Percentiles rank a stretch among this genome's conserved stretches.
These are phyloP conservation scores for Backusella tarrabulga DNA, from an alignment of 192 early-diverging fungal genomes.

Conservation along the genomic window DNA sequence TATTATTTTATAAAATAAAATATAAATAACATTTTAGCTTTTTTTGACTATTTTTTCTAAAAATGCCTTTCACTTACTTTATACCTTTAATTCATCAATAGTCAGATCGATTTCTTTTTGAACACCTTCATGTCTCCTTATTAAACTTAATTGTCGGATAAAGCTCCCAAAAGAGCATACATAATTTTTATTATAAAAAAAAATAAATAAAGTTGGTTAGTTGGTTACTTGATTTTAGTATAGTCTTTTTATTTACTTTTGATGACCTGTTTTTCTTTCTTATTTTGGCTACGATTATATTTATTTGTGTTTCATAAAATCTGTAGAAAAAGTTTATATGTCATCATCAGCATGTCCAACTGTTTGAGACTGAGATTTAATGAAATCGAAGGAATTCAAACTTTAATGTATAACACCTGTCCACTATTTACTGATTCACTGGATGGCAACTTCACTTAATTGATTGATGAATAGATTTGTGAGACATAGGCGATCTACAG, in stretches of 20 bases:
- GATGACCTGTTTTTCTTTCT: neutral
- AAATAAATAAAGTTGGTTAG: neutral
- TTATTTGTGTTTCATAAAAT: slow-evolving; percentile 3
- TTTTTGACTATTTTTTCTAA: neutral
- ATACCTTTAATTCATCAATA: neutral
- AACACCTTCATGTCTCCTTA: neutral
- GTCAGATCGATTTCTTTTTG: neutral
- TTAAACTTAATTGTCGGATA: neutral
- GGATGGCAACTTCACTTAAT: too few relatives aligned
- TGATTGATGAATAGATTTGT: neutral
- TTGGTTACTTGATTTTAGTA: neutral
- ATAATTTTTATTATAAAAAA: neutral
- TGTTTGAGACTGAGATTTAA: slow-evolving; percentile 2
- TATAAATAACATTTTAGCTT: neutral
- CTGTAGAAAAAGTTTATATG: neutral
- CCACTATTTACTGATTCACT: neutral
- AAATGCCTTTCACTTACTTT: neutral
- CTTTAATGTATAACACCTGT: neutral
- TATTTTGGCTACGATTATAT: neutral
- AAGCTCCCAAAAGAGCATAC: neutral
- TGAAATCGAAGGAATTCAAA: neutral
- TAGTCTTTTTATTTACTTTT: neutral
- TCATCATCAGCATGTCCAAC: neutral
- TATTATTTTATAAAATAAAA: neutral
- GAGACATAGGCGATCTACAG: neutral